Evolutionary conservation across 768 basidiomycete species (phyloP).

Genomic region (Lactifluus subvellereus): DNA sequence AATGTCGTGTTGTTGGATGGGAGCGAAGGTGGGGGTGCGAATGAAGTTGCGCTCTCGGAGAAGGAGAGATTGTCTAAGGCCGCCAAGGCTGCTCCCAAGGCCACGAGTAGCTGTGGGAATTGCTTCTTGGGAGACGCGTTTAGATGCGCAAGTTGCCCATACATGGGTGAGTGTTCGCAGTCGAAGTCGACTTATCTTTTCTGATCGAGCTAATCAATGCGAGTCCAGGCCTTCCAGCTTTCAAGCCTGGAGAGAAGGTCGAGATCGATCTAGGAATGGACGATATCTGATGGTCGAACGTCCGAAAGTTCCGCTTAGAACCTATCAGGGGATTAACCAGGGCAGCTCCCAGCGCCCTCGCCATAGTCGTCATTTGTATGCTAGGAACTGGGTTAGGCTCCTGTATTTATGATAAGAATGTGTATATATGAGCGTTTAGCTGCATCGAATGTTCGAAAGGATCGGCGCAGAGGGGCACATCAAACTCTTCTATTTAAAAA

Average conservation of each 20-base stretch:
- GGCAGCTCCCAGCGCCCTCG: not conserved
- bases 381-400: not conserved
- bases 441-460: too few relatives aligned
- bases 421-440: too few relatives aligned
- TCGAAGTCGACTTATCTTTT: not conserved
- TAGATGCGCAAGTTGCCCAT: constrained; percentile 93
- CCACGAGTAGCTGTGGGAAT: constrained; percentile 94
- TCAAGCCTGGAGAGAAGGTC: constrained; percentile 98
- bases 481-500: too few relatives aligned
- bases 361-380: not conserved
- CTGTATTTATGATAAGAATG: not conserved
- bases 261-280: constrained; percentile 86
- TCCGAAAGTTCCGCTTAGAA: not conserved
- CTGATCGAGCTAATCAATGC: constrained; percentile 1
- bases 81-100: constrained; percentile 70
- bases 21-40: constrained; percentile 50
- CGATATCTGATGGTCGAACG: constrained; percentile 56
- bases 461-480: too few relatives aligned
- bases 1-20: constrained; percentile 70
- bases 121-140: constrained; percentile 99
- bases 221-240: constrained; percentile 87
- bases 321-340: not conserved
- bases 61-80: constrained; percentile 60
- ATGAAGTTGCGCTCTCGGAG: constrained; percentile 53
- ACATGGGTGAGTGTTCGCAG: constrained; percentile 65